Conservation (phyloP, 441 rosid species). For the Adansonia gregorii region DNA sequence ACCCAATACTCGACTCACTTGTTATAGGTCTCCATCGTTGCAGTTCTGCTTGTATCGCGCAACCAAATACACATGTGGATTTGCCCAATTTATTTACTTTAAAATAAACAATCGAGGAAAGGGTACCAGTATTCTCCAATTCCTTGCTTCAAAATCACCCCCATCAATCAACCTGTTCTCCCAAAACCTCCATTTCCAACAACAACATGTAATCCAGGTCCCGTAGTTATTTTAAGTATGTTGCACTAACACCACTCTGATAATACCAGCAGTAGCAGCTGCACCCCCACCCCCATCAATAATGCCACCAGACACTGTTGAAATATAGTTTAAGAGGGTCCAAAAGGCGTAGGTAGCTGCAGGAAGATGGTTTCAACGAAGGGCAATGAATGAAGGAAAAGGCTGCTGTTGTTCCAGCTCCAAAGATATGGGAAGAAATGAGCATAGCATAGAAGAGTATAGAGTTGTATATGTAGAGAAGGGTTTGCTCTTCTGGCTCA, state of each 20-base stretch:
- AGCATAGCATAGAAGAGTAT: conserved; percentile 65
- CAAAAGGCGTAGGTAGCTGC: conserved; percentile 44
- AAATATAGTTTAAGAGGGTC: conserved; percentile 68
- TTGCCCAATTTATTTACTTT: too few species aligned
- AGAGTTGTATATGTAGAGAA: conserved; percentile 84
- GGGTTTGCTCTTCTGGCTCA: conserved; percentile 85
- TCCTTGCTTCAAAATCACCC: conserved; percentile 44
- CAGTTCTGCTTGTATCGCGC: neutral
- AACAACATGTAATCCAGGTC: conserved; percentile 30
- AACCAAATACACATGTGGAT: too few species aligned
- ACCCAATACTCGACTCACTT: neutral
- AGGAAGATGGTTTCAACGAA: conserved; percentile 33
- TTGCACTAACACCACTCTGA: conserved; percentile 39
- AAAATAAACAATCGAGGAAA: conserved; percentile 26
- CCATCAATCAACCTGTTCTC: conserved; percentile 35
- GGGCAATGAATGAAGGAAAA: conserved; percentile 33
- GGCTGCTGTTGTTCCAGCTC: conserved; percentile 32
- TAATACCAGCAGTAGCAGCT: conserved; percentile 30
- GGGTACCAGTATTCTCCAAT: conserved; percentile 46
- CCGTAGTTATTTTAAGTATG: conserved; percentile 28
- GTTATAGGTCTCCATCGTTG: neutral
- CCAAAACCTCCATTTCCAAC: conserved; percentile 29
- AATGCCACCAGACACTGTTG: conserved; percentile 54
- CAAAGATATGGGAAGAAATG: conserved; percentile 89
- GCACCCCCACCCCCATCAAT: conserved; percentile 35